Evolutionary conservation across 2,329 filamentous ascomycete species (phyloP), one percentile per base, ranked within the genome.

Genomic region (Apiospora koreana): DNA sequence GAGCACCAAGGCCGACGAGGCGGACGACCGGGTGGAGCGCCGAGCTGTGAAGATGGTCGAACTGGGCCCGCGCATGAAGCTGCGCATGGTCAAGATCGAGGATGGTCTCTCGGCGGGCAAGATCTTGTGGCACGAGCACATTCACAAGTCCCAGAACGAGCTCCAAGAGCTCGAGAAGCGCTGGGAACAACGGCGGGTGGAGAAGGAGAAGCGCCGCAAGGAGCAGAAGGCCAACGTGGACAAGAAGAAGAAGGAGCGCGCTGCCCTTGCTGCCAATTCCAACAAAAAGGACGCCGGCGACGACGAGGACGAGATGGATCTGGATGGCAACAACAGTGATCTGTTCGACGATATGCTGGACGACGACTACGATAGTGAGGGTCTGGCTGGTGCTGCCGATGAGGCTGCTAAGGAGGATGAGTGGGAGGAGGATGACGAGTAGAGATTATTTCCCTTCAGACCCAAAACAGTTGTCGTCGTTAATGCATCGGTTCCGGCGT

Each of bases 81-180:
- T 99, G 50, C 90, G 95, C 42, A 85, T 99, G 82, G 95, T 94
- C 69, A 99, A 99, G 84, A 95, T 99, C 5, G 96, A 99, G 79
- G 96, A 99, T 76, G 96, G 95, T 1, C 82, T 98, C 8, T 98
- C 94, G 77, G 88, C 89, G 35, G 96, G 96, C 67, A 96, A 94
- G 80, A 88, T 97, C 70, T 93, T 99, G 93, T 99, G 96, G 96
- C 96, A 99, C 81, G 94, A 98, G 79, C 97, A 94, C 79, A 91
- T 98, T 68, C 89, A 92, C 79, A 99, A 99, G 86, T 90, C 89
- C 8, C 90, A 90, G 75, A 87, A 89, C 23, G 95, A 99, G 80
- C 84, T 94, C 70, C 88, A 91, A 78, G 89, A 92, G 73, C 82
- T 98, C 75, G 95, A 98, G 75, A 89, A 91, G 83, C 88, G 89